Conservation (phyloP, 441 rosid genomes). For the Populus hybrid region DNA sequence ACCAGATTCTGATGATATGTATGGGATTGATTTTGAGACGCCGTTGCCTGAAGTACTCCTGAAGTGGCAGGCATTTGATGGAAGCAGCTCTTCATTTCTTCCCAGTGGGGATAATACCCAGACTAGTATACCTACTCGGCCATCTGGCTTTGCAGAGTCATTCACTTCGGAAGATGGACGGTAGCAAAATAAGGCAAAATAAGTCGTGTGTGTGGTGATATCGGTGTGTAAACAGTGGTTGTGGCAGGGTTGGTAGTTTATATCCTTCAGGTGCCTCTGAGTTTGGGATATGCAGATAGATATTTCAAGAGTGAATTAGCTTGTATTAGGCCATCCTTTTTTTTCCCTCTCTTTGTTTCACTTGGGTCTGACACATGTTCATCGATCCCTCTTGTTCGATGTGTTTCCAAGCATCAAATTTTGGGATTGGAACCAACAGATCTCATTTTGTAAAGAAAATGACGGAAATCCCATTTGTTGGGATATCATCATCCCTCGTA, state of each 20-base stretch:
- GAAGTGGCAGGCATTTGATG: constrained; percentile 35
- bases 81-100: constrained; percentile 16
- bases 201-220: background rate
- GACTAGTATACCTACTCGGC: constrained; percentile 33
- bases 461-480: background rate
- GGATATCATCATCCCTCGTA: background rate
- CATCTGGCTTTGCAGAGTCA: constrained; percentile 32
- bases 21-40: constrained; percentile 73
- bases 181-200: background rate
- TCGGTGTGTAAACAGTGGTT: background rate
- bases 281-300: constrained; percentile 7
- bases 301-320: background rate
- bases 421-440: background rate
- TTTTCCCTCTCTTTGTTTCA: too few relatives aligned
- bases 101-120: constrained; percentile 31
- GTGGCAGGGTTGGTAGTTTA: background rate
- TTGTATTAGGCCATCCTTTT: background rate
- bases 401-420: background rate
- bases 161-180: constrained; percentile 34
- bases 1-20: constrained; percentile 55
- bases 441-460: background rate
- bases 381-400: background rate
- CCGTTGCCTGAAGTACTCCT: constrained; percentile 43
- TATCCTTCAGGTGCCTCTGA: background rate
- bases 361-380: background rate